Evolutionary conservation across 176 grass and related monocot genomes (phyloP).

Genomic region (Lolium perenne): DNA sequence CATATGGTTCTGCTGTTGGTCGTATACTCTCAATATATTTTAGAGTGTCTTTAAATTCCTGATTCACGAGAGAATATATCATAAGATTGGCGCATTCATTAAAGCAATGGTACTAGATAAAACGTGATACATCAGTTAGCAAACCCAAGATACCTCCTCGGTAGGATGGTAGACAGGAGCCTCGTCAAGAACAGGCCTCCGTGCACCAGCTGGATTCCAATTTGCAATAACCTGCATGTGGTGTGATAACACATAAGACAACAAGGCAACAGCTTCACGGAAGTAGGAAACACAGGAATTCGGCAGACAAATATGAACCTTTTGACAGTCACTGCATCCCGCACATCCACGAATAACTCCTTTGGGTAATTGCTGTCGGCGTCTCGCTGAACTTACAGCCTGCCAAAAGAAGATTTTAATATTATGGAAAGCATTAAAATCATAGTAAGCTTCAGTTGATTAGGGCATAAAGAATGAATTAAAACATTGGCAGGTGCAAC

Average conservation of each 20-base stretch:
- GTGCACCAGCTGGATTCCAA: conserved; percentile 76
- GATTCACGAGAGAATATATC: conserved; percentile 36
- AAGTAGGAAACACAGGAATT: conserved; percentile 21
- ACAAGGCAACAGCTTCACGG: not conserved
- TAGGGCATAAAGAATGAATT: conserved; percentile 35
- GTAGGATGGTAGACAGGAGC: conserved; percentile 88
- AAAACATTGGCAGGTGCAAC: conserved; percentile 42
- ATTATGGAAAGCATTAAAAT: conserved; percentile 35
- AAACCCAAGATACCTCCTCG: conserved; percentile 72
- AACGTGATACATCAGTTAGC: conserved; percentile 7
- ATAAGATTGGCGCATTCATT: conserved; percentile 1
- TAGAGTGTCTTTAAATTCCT: conserved; percentile 91
- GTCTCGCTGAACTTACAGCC: conserved; percentile 47
- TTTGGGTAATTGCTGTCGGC: conserved; percentile 66
- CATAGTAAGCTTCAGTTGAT: conserved; percentile 14
- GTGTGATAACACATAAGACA: conserved; percentile 28
- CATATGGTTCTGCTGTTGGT: conserved; percentile 70
- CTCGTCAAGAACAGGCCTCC: conserved; percentile 72
- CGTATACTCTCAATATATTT: conserved; percentile 90
- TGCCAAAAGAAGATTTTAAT: conserved; percentile 41
- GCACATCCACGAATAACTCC: conserved; percentile 89
- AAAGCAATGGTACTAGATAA: conserved; percentile 13
- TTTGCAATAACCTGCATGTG: conserved; percentile 74
- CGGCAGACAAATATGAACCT: conserved; percentile 49
- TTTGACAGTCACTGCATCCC: conserved; percentile 72